These are phyloP conservation scores for Hypoxylon perforatum DNA, from an alignment of 495 filamentous ascomycete species.

Conservation along the genomic window DNA sequence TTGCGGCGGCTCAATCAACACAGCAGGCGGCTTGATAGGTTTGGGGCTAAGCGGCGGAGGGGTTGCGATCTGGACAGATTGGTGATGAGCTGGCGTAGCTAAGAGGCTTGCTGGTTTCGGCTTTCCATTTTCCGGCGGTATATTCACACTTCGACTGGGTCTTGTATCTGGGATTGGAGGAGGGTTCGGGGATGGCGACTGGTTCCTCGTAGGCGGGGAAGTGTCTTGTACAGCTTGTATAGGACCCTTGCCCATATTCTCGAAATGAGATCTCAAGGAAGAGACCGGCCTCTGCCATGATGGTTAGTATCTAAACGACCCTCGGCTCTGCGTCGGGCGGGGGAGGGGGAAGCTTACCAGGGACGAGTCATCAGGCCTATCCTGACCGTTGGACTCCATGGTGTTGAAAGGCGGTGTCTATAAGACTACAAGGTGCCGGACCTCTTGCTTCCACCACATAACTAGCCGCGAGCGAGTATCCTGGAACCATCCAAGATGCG, in stretches of 20 bases:
- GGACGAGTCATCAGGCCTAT: conserved; percentile 68
- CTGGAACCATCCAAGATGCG: conserved; percentile 21
- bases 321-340: background rate
- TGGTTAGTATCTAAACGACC: conserved; percentile 39
- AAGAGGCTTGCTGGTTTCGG: conserved; percentile 44
- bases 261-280: conserved; percentile 90
- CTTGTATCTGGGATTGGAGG: conserved; percentile 65
- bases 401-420: conserved; percentile 43
- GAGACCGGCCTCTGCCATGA: conserved; percentile 78
- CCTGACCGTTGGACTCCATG: conserved; percentile 54
- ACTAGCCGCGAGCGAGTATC: conserved; percentile 25
- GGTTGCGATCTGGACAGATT: conserved; percentile 44
- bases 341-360: conserved; percentile 57
- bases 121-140: conserved; percentile 33
- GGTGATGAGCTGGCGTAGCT: conserved; percentile 33
- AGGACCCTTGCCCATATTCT: conserved; percentile 74
- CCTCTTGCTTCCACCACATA: conserved; percentile 42
- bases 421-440: conserved; percentile 40
- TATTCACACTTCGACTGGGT: conserved; percentile 48
- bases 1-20: conserved; percentile 78
- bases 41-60: conserved; percentile 59
- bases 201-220: conserved; percentile 45
- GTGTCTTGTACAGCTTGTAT: conserved; percentile 14
- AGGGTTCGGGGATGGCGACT: conserved; percentile 57
- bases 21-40: conserved; percentile 69